Conservation (phyloP, 768 basidiomycete species). For the Holtermanniella nyarrowii region DNA sequence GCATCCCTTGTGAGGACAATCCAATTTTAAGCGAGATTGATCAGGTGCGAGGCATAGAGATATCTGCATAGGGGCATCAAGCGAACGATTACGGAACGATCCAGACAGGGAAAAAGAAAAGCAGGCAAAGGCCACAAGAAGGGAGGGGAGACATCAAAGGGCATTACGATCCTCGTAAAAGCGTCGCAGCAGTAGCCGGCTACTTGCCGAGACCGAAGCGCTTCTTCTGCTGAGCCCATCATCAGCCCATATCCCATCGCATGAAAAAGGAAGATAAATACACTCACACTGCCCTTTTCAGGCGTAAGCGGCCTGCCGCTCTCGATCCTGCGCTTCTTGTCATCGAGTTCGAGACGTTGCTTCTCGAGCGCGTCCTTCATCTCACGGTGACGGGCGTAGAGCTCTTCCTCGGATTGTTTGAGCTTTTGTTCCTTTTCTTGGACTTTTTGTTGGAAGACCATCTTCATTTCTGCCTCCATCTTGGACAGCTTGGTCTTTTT, state of each 20-base stretch:
- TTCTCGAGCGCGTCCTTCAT: conserved; percentile 99
- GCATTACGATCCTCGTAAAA: too few relatives aligned
- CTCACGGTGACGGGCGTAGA: conserved; percentile 95
- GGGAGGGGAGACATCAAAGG: too few relatives aligned
- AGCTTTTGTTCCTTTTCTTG: conserved; percentile 98
- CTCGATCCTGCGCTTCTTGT: conserved; percentile 95
- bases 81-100: too few relatives aligned
- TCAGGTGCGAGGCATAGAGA: too few relatives aligned
- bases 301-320: conserved; percentile 89
- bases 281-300: conserved; percentile 73
- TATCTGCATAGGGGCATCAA: too few relatives aligned
- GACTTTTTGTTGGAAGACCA: conserved; percentile 99
- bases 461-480: conserved; percentile 97
- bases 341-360: conserved; percentile 88
- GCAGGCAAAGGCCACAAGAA: too few relatives aligned
- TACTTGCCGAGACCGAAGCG: conserved; percentile 42
- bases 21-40: too few relatives aligned
- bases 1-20: too few relatives aligned
- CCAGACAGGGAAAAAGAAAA: too few relatives aligned
- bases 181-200: too few relatives aligned
- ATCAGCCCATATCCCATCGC: conserved; percentile 2
- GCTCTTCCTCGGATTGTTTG: conserved; percentile 97
- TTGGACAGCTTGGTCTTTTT: conserved; percentile 62
- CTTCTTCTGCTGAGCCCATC: conserved; percentile 31
- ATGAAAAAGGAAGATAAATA: not conserved